Conservation (phyloP, 1,139 yeast genomes). For the Candida sp. region DNA sequence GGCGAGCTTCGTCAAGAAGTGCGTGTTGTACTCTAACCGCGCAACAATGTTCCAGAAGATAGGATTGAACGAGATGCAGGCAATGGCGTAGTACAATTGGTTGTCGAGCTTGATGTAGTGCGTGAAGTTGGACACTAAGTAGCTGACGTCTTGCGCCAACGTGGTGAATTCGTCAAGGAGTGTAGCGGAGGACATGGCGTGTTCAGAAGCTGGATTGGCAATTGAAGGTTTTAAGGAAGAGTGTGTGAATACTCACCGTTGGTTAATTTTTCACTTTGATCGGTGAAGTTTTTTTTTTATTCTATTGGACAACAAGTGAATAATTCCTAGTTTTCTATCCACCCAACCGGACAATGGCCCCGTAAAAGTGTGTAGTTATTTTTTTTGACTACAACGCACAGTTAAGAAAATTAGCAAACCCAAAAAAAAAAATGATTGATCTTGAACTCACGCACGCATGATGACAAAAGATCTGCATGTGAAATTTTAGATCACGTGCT, state of each 20-base stretch:
- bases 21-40: constrained; percentile 78
- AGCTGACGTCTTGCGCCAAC: constrained; percentile 16
- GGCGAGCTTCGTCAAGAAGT: constrained; percentile 71
- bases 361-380: too few relatives aligned
- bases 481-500: neutral
- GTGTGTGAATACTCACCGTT: neutral
- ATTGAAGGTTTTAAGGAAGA: neutral
- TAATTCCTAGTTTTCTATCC: too few relatives aligned
- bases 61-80: constrained; percentile 86
- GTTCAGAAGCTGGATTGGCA: neutral
- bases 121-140: constrained; percentile 22
- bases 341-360: too few relatives aligned
- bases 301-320: neutral
- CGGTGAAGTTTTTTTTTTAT: neutral
- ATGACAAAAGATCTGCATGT: neutral
- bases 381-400: neutral
- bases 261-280: neutral
- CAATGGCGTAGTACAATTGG: constrained; percentile 42
- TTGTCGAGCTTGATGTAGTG: constrained; percentile 26
- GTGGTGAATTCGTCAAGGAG: constrained; percentile 11
- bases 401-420: neutral
- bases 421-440: neutral
- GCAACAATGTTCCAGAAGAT: constrained; percentile 96
- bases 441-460: neutral
- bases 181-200: neutral